Evolutionary conservation across 2,329 filamentous ascomycete genomes (phyloP), one percentile per base, ranked within the genome.

Genomic region (Coniosporium tulheliwenetii): DNA sequence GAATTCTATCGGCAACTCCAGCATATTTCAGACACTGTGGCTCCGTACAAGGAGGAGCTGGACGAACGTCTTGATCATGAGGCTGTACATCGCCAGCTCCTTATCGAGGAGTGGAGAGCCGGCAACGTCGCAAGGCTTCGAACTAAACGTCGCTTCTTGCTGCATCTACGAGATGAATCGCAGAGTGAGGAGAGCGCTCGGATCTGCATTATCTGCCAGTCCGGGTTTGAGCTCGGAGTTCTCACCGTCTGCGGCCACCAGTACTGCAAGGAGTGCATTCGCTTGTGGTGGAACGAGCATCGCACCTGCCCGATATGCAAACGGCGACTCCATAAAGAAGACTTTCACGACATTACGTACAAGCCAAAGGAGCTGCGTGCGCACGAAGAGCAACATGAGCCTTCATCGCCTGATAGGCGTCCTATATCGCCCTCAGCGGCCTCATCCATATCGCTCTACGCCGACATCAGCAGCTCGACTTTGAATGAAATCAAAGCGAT

Each of bases 1-100:
- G 85, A 91, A 43, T 96, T 86, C 55, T 96, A 96, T 55, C 77
- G 81, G 5, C 86, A 95, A 52, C 69, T 96, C 9, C 91, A 96
- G 54, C 73, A 76, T 19, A 77, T 96, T n/a, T 95, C 87, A 0
- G 89, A 96, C 54, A 84, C 77, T 13, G 85, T 96, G 0, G 72
- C 75, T 5, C 79, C 81, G 1, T 83, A 82, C 42, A 79, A 85
- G 42, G 78, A 80, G 9, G 66, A 68, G 39, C 62, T 73, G 15
- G 70, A 78, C 15, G 65, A 73, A 10, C 66, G 65, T 2, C 64
- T 79, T 9, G 71, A 81, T 36, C 56, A 63, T 9, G 51, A 49
- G 5, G 62, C 75, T 14, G 66, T 69, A 32, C 48, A 56, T 8
- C 50, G 55, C 1, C 60, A 65, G 7, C 48, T 61, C 2, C 49